Base-by-base conservation (phyloP, 805 yeast species). In the Zygosaccharomyces bisporus region DNA sequence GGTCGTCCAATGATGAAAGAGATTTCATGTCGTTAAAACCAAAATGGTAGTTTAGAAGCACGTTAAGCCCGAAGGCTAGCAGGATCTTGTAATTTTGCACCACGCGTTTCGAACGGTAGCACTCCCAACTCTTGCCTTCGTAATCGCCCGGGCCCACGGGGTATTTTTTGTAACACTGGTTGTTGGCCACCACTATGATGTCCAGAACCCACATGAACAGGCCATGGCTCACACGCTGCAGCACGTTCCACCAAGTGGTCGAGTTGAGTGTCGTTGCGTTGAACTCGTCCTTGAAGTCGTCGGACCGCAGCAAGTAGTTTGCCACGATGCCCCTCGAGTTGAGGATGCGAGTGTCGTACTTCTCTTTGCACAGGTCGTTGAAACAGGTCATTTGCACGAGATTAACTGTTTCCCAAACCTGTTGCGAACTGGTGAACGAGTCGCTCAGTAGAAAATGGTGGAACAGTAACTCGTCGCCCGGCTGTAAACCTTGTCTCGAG, bases 1-100 rank as follows among this genome's bases (percentile, higher is more conserved):
- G 35, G 31, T 61, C 64, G 3, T 50, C 46, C 12, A 58, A 45
- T 18, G 45, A 51, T 3, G 57, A 56, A 27, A 71, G 50, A 7
- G 58, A 55, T 14, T 57, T 56, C 42, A 70, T 50, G 44, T 64
- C 66, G 35, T 58, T 60, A 48, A 69, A 77, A 1, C 81, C 81
- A 58, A 71, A 75, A 57, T 77, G 81, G 55, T 74, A 71, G 48
- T 76, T 73, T 34, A 72, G 59, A 21, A 76, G 52, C 3, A 76
- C 60, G 18, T 71, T 69, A 27, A 73, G 43, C 4, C 69, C 51
- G 14, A 74, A 55, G 0, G 79, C 63, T 20, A 68, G 59, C 16
- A 71, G 49, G 2, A 70, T 53, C 50, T 71, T 74, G 54, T 74
- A 72, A 45, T 70, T 69, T 57, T 64, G 43, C 46, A 57, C 49